These are phyloP conservation scores for Postia placenta DNA, from an alignment of 768 basidiomycete genomes.

Conservation along the genomic window DNA sequence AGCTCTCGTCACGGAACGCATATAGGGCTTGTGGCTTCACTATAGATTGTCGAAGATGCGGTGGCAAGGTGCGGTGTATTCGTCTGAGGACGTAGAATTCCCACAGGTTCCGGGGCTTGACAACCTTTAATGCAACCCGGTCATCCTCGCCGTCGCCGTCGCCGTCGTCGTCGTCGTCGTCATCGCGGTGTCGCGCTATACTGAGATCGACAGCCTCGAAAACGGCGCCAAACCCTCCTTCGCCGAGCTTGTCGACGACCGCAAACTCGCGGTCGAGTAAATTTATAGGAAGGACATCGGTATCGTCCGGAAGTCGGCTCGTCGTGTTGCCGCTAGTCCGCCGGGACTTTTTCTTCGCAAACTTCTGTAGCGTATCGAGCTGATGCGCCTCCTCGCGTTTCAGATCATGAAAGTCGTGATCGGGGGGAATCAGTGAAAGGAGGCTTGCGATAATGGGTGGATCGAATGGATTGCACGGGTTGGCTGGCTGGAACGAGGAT, in stretches of 20 bases:
- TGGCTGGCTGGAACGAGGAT: slow-evolving; percentile 66
- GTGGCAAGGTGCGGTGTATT: slow-evolving; percentile 63
- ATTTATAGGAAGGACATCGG: slow-evolving; percentile 44
- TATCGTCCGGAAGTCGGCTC: slow-evolving; percentile 26
- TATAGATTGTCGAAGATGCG: slow-evolving; percentile 56
- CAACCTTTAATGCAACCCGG: slow-evolving; percentile 85
- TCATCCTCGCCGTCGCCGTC: slow-evolving; percentile 49
- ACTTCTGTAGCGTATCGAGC: slow-evolving; percentile 70
- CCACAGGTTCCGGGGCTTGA: slow-evolving; percentile 86
- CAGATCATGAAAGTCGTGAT: slow-evolving; percentile 58
- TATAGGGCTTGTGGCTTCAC: slow-evolving; percentile 76
- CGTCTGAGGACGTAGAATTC: slow-evolving; percentile 84
- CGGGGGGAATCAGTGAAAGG: slow-evolving; percentile 56
- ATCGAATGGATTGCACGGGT: slow-evolving; percentile 87
- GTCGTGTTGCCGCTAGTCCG: slow-evolving; percentile 26
- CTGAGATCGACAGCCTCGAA: slow-evolving; percentile 66
- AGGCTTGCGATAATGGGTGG: slow-evolving; percentile 54
- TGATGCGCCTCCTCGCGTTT: slow-evolving; percentile 45
- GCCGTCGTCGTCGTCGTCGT: slow-evolving; percentile 39
- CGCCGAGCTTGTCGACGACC: slow-evolving; percentile 85
- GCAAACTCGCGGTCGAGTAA: slow-evolving; percentile 63
- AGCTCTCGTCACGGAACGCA: slow-evolving; percentile 84
- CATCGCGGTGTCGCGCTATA: slow-evolving; percentile 31
- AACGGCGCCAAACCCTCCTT: slow-evolving; percentile 96
- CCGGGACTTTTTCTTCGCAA: slow-evolving; percentile 40